Conservation (phyloP, 352 stramenopile species). For the Globisporangium apiculatum region DNA sequence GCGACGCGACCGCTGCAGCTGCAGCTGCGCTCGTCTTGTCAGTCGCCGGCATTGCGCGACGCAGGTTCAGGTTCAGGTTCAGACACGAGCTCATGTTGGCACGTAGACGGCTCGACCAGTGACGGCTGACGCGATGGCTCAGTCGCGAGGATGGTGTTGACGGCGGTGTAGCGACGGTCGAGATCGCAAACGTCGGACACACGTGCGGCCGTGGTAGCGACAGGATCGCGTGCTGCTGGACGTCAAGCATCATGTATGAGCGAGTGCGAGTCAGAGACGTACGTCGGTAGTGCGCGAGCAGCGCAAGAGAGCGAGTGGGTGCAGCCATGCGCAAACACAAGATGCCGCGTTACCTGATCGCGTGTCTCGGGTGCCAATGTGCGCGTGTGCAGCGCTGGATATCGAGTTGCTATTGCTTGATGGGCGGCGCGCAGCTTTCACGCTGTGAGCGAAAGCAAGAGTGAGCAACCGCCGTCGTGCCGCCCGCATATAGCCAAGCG, state of each 20-base stretch:
- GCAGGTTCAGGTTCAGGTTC: constrained; percentile 4
- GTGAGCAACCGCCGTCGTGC: too few species aligned
- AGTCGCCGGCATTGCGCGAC: neutral
- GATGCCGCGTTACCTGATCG: too few species aligned
- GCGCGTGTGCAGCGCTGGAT: too few species aligned
- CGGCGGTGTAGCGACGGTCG: constrained; percentile 1
- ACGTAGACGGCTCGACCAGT: constrained; percentile 6
- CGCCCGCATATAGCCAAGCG: too few species aligned
- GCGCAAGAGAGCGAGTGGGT: neutral
- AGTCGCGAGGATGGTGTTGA: neutral
- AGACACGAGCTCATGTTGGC: constrained; percentile 35
- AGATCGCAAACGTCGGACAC: constrained; percentile 9
- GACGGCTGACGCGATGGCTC: neutral
- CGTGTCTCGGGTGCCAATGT: too few species aligned
- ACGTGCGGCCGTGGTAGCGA: neutral
- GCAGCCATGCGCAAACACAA: neutral
- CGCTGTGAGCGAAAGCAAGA: too few species aligned
- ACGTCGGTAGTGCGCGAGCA: neutral
- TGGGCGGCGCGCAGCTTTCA: too few species aligned
- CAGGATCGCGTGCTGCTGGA: constrained; percentile 1
- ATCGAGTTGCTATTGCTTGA: too few species aligned
- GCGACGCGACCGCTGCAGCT: neutral
- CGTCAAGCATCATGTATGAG: neutral
- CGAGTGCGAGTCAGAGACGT: neutral
- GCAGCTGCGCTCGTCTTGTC: neutral